Evolutionary conservation across 2,329 filamentous ascomycete species (phyloP).

Genomic region (Meredithiella fracta): DNA sequence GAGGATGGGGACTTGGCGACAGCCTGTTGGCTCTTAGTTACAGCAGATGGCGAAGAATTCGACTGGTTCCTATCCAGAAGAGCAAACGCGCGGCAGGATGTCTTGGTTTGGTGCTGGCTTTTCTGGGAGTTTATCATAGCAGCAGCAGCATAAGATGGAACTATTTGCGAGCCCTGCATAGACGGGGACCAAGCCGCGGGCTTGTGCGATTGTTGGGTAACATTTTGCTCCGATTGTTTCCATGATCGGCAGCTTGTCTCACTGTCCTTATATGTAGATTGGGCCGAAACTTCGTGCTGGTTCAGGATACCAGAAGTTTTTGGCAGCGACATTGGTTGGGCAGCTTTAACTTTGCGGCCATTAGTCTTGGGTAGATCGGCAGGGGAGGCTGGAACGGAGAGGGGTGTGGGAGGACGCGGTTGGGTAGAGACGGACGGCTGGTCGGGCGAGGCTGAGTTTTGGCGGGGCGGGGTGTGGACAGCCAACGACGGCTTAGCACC

Average conservation of each 20-base stretch:
- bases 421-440: not conserved
- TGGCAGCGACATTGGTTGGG: too few relatives aligned
- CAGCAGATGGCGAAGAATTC: not conserved
- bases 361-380: not conserved
- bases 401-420: not conserved
- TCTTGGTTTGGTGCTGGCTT: not conserved
- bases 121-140: conserved; percentile 2
- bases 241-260: not conserved
- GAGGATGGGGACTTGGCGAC: not conserved
- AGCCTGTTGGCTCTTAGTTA: not conserved
- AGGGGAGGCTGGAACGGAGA: not conserved
- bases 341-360: too few relatives aligned
- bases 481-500: not conserved
- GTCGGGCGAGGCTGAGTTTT: not conserved
- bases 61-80: not conserved
- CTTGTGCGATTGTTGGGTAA: not conserved
- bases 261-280: not conserved
- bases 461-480: conserved; percentile 1
- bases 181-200: not conserved
- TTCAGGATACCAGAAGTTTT: not conserved
- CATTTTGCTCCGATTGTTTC: not conserved
- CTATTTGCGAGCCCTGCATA: not conserved
- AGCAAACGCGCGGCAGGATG: not conserved
- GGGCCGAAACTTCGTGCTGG: not conserved
- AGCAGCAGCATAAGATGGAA: conserved; percentile 3